Evolutionary conservation across 495 filamentous ascomycete species (phyloP).

Genomic region (Cryomyces minteri): DNA sequence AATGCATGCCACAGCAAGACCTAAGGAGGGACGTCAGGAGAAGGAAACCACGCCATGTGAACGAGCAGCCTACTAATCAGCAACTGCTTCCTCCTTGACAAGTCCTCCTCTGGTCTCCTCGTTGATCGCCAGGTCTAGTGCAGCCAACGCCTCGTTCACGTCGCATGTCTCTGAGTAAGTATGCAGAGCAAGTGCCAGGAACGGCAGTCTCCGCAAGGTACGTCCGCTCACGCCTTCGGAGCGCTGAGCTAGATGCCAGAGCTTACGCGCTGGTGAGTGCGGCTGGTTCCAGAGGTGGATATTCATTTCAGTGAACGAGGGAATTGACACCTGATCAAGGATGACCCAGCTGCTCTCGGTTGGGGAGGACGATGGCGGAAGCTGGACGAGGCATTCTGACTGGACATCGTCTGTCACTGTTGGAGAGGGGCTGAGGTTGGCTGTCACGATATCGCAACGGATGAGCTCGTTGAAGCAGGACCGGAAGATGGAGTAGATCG

Average conservation of each 20-base stretch:
- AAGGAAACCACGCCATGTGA: no score
- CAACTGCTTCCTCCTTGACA: no score
- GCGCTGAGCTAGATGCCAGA: conserved; percentile 3
- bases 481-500: conserved; percentile 33
- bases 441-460: conserved; percentile 16
- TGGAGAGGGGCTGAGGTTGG: background rate
- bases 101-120: no score
- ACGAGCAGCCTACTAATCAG: no score
- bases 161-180: conserved; percentile 1
- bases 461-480: conserved; percentile 30
- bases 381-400: background rate
- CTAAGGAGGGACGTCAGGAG: no score
- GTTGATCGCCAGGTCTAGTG: no score
- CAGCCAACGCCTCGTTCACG: no score
- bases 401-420: background rate
- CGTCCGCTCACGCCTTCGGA: conserved; percentile 18
- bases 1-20: no score
- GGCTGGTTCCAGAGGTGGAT: conserved; percentile 4
- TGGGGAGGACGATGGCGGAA: background rate
- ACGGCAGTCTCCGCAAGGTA: conserved; percentile 16
- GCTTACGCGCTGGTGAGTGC: conserved; percentile 1
- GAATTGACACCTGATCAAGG: conserved; percentile 1
- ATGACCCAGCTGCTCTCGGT: background rate
- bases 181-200: conserved; percentile 18
- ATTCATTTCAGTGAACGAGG: conserved; percentile 2